Evolutionary conservation across 1,284 basidiomycete species (phyloP), one percentile per base, ranked within the genome.

Genomic region (Papiliotrema fonsecae): DNA sequence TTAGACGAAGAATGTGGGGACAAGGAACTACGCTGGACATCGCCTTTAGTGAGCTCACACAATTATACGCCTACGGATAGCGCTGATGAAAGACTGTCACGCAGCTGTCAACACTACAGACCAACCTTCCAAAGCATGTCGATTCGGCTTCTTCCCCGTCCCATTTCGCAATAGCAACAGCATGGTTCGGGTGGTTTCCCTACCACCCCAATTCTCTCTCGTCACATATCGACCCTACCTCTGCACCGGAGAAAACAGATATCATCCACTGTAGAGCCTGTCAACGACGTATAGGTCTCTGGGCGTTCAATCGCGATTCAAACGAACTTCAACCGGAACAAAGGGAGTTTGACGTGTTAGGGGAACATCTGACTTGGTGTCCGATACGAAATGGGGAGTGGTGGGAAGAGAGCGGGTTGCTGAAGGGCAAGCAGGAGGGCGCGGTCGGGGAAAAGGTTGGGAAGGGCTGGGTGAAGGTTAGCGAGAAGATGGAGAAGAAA

Each of bases 151-250:
- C 36, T 25, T 24, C 46, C 4, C 31, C 45, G 31, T 41, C 43
- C 6, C 27, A 26, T n/a, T 41, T 51, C 42, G 56, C 60, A 1
- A 46, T 58, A 4, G 47, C 48, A 0, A 48, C 66, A 21, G 57
- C 67, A 1, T 40, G 68, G 9, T 71, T 69, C 50, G 67, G 54
- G 2, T 71, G 69, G 69, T 69, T 60, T 30, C 66, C 69, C 1
- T 61, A 65, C 49, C 55, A 64, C 32, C 56, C 62, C 3, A 54
- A 62, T 25, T 11, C 27, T 7, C 32, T 48, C 24, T 32, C 35
- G 10, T 26, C 39, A 2, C 34, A 42, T n/a, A 21, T 58, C 47
- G 38, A 50, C 22, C 36, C 22, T 13, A 26, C 43, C 26, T 41
- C 41, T 45, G 40, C 35, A 3, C 26, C 40, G 39, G 22, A 16